Percentiles rank a stretch among this genome's conserved stretches.
Evolutionary conservation across 805 yeast genomes (phyloP).

Genomic region (Kodamaea restingae): DNA sequence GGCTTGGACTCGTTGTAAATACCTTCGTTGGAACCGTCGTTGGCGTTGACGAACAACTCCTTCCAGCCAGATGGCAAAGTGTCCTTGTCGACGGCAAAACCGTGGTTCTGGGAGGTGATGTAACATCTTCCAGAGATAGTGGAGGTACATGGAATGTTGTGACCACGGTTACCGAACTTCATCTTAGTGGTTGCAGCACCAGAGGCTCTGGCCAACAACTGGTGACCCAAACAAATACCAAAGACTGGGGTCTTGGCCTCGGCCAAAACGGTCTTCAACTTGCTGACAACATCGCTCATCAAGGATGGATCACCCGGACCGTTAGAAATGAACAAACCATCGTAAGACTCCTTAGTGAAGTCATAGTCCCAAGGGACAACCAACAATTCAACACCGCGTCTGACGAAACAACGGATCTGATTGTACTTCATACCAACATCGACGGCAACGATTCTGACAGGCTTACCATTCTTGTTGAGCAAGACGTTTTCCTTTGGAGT

Average conservation of each 20-base stretch:
- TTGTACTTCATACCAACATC: slow-evolving; percentile 98
- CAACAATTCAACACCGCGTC: slow-evolving; percentile 91
- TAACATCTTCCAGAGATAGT: slow-evolving; percentile 91
- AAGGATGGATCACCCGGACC: slow-evolving; percentile 99
- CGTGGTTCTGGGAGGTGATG: slow-evolving; percentile 98
- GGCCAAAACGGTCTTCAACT: slow-evolving; percentile 53
- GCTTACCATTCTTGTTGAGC: slow-evolving; percentile 66
- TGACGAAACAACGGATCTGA: slow-evolving; percentile 94
- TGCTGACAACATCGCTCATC: slow-evolving; percentile 62
- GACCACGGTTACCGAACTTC: slow-evolving; percentile 99
- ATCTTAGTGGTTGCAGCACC: slow-evolving; percentile 91
- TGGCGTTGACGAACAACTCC: slow-evolving; percentile 91
- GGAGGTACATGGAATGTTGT: slow-evolving; percentile 93
- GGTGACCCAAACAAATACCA: slow-evolving; percentile 99
- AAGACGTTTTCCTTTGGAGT: slow-evolving; percentile 57
- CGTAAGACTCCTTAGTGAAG: slow-evolving; percentile 74
- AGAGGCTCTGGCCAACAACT: slow-evolving; percentile 87
- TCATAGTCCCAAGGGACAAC: slow-evolving; percentile 97
- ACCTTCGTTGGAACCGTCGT: slow-evolving; percentile 98
- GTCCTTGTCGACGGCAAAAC: slow-evolving; percentile 87
- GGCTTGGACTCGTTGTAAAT: slow-evolving; percentile 86
- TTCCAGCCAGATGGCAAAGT: slow-evolving; percentile 82
- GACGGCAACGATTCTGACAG: slow-evolving; percentile 78
- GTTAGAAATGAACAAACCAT: slow-evolving; percentile 93
- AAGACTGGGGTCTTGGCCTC: slow-evolving; percentile 82